phyloP scores from a whole-genome alignment of 305 asterid species.

The Euphrasia arctica region DNA sequence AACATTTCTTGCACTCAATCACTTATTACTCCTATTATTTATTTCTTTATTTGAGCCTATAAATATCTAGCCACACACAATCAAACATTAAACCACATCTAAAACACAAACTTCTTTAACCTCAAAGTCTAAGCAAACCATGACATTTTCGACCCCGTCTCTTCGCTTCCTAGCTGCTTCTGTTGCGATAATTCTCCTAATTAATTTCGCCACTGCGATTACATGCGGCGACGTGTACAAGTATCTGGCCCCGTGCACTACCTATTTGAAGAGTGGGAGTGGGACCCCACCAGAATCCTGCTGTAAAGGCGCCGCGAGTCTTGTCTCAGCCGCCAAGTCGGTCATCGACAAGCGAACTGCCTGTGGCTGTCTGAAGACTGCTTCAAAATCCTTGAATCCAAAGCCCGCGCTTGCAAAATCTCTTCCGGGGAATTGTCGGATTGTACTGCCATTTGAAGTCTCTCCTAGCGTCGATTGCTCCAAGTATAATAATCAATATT shows the following conservation, averaged over 20 bases:
- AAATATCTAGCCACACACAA: slow-evolving; percentile 18
- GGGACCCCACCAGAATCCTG: slow-evolving; percentile 51
- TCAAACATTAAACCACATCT: slow-evolving; percentile 10
- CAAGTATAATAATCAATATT: slow-evolving; percentile 35
- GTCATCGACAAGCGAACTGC: slow-evolving; percentile 52
- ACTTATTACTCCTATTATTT: not conserved
- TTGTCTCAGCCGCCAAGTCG: slow-evolving; percentile 38
- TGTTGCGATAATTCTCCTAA: slow-evolving; percentile 19
- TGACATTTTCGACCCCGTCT: slow-evolving; percentile 39
- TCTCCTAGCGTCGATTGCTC: slow-evolving; percentile 60
- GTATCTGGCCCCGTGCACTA: slow-evolving; percentile 48
- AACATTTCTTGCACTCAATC: slow-evolving; percentile 44
- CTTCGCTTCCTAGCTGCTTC: slow-evolving; percentile 23
- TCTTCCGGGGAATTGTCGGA: slow-evolving; percentile 58
- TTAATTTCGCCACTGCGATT: slow-evolving; percentile 32
- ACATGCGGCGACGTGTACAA: slow-evolving; percentile 53
- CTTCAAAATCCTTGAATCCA: slow-evolving; percentile 34
- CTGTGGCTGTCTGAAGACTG: slow-evolving; percentile 59
- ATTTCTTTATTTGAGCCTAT: slow-evolving; percentile 12
- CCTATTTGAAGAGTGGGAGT: slow-evolving; percentile 46
- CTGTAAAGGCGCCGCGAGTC: slow-evolving; percentile 47
- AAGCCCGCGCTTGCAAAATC: slow-evolving; percentile 46
- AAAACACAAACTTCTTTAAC: not conserved
- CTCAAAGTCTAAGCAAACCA: slow-evolving; percentile 14
- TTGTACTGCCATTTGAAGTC: slow-evolving; percentile 44